Conservation (phyloP, 192 early-diverging fungal genomes). For the Coemansia guatemalensis region DNA sequence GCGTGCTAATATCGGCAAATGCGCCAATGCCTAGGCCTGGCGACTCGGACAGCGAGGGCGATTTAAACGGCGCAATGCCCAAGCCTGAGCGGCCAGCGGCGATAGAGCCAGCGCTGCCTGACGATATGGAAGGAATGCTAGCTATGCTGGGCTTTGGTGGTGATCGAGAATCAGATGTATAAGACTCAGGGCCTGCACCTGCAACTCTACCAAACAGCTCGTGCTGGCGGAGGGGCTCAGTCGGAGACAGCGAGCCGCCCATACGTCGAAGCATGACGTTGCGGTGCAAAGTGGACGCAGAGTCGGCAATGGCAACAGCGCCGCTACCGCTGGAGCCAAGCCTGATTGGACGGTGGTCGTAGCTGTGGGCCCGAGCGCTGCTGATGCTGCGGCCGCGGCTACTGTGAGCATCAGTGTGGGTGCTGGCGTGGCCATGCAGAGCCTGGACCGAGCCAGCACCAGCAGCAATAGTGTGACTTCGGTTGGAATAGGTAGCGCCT, state of each 20-base stretch:
- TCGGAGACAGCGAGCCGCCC: slow-evolving; percentile 42
- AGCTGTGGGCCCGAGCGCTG: slow-evolving; percentile 23
- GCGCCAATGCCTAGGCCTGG: slow-evolving; percentile 13
- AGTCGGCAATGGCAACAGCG: slow-evolving; percentile 15
- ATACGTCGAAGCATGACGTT: slow-evolving; percentile 43
- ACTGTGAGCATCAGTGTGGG: not conserved
- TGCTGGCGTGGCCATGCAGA: not conserved
- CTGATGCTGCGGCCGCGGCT: slow-evolving; percentile 10
- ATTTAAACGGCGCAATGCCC: slow-evolving; percentile 53
- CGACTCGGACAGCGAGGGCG: slow-evolving; percentile 48
- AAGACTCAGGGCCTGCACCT: not conserved
- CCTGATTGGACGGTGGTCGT: slow-evolving; percentile 20
- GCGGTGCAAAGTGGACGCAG: slow-evolving; percentile 41
- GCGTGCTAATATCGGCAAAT: slow-evolving; percentile 6
- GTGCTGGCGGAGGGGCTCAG: slow-evolving; percentile 20
- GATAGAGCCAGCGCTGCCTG: slow-evolving; percentile 25
- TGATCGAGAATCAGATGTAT: slow-evolving; percentile 10
- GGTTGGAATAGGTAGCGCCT: not conserved
- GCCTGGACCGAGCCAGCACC: not conserved
- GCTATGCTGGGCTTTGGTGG: slow-evolving; percentile 20
- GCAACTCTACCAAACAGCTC: slow-evolving; percentile 3
- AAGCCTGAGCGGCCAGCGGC: slow-evolving; percentile 28
- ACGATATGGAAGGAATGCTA: slow-evolving; percentile 18
- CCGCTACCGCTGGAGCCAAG: slow-evolving; percentile 25
- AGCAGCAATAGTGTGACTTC: not conserved